Evolutionary conservation across 2,329 filamentous ascomycete genomes (phyloP).

Genomic region (Ustulina deusta): DNA sequence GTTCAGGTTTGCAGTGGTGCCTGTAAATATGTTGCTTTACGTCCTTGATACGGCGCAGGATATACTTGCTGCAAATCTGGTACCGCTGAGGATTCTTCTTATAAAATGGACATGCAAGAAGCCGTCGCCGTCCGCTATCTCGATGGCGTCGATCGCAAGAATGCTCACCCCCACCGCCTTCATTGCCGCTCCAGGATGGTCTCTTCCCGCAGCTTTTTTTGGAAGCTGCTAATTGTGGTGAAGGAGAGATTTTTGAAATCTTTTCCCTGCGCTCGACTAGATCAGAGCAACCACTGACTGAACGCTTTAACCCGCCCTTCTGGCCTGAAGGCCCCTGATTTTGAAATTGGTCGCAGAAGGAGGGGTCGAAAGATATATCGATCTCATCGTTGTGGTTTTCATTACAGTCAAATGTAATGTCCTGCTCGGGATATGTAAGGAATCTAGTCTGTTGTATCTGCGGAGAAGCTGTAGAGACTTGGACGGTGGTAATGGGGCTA

Average conservation of each 20-base stretch:
- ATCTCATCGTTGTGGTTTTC: background rate
- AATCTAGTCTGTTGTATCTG: background rate
- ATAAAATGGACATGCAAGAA: no score
- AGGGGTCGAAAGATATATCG: background rate
- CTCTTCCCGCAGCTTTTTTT: conserved; percentile 13
- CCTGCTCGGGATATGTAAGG: background rate
- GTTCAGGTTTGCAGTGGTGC: no score
- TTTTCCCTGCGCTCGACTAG: background rate
- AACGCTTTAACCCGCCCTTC: background rate
- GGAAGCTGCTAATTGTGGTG: background rate
- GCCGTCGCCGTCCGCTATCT: no score
- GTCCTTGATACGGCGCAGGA: no score
- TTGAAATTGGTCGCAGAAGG: background rate
- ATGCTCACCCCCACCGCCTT: background rate
- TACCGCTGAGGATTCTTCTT: no score
- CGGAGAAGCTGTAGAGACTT: background rate
- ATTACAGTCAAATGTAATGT: background rate
- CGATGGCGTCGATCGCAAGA: background rate
- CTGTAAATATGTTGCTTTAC: no score
- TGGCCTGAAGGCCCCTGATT: background rate
- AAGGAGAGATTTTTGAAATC: background rate
- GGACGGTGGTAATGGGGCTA: background rate
- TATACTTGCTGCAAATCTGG: no score
- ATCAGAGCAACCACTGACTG: background rate
- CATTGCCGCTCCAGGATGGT: background rate